Base-by-base conservation (phyloP, 208 protist genomes). In the Leishmania tarentolae region DNA sequence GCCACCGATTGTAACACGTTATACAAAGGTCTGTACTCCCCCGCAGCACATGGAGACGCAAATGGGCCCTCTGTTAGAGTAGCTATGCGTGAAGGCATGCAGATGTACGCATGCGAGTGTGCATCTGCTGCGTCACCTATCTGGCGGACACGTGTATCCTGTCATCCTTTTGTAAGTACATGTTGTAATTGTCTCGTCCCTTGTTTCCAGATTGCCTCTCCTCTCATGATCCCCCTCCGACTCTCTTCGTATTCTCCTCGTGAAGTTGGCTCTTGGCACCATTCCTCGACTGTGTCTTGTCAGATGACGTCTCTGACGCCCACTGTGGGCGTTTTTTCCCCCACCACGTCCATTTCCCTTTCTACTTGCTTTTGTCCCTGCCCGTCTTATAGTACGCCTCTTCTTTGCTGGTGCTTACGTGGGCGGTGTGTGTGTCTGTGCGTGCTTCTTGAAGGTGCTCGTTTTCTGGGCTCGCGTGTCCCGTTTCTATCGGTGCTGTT, bases 1-100 rank as follows among this genome's bases (percentile, higher is more conserved):
- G 75, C 82, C 82, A 15, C 77, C 77, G 0, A 81, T 85, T 52
- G 11, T 77, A 0, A 40, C 77, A 15, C 66, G 47, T 15, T 84
- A 80, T 61, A 78, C 76, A 50, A 80, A 73, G 69, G 68, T 81
- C 17, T 76, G 75, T 0, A 56, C 68, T 0, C 56, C 7, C 50
- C 72, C 24, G 13, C 74, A 80, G 57, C 56, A 44, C 59, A 59
- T 80, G 47, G n/a, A 53, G 35, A 77, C 28, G 11, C 28, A 61
- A 4, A 8, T 73, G 0, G 46, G 53, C 28, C 56, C 77, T 63
- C 50, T 44, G 19, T 3, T 52, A 21, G 59, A 77, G 31, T 80
- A 81, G 44, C 17, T 0, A n/a, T 47, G 3, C 68, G 74, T 35
- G 40, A 50, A 75, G 13, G 8, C 46, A 61, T 0, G 24, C 50